Percentiles rank a stretch among this genome's conserved stretches.
phyloP scores from a whole-genome alignment of 371 early-diverging fungal genomes.

The Syncephalastrum monosporum region DNA sequence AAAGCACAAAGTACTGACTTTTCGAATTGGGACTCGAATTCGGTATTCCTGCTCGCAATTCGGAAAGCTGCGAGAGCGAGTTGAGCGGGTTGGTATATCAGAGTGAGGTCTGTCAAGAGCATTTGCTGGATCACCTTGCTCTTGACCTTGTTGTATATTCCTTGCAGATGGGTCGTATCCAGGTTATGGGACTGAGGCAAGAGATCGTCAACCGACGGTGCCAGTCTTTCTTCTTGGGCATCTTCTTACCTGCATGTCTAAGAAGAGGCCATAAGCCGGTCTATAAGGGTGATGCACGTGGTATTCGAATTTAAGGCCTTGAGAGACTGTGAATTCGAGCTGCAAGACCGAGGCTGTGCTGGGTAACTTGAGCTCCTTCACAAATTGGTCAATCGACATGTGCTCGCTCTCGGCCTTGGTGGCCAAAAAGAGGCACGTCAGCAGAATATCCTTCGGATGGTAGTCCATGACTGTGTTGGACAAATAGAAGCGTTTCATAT shows the following conservation, averaged over 20 bases:
- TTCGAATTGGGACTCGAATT: slow-evolving; percentile 50
- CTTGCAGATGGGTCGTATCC: slow-evolving; percentile 36
- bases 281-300: slow-evolving; percentile 83
- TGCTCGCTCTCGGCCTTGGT: slow-evolving; percentile 83
- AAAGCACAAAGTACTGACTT: slow-evolving; percentile 15
- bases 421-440: slow-evolving; percentile 85
- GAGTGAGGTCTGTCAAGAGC: slow-evolving; percentile 72
- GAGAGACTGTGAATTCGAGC: slow-evolving; percentile 78
- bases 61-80: slow-evolving; percentile 79
- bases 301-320: slow-evolving; percentile 83
- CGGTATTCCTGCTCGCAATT: slow-evolving; percentile 61
- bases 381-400: slow-evolving; percentile 77
- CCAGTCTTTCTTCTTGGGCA: background rate
- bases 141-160: slow-evolving; percentile 58
- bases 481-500: slow-evolving; percentile 90
- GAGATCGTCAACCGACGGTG: background rate
- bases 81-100: slow-evolving; percentile 84
- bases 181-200: background rate
- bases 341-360: slow-evolving; percentile 43
- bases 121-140: slow-evolving; percentile 51
- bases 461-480: slow-evolving; percentile 87
- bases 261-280: slow-evolving; percentile 79
- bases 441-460: slow-evolving; percentile 82
- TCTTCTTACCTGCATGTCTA: slow-evolving; percentile 74
- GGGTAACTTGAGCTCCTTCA: slow-evolving; percentile 33